These are phyloP conservation scores for Cryomyces antarcticus DNA, from an alignment of 495 filamentous ascomycete species.

Conservation along the genomic window DNA sequence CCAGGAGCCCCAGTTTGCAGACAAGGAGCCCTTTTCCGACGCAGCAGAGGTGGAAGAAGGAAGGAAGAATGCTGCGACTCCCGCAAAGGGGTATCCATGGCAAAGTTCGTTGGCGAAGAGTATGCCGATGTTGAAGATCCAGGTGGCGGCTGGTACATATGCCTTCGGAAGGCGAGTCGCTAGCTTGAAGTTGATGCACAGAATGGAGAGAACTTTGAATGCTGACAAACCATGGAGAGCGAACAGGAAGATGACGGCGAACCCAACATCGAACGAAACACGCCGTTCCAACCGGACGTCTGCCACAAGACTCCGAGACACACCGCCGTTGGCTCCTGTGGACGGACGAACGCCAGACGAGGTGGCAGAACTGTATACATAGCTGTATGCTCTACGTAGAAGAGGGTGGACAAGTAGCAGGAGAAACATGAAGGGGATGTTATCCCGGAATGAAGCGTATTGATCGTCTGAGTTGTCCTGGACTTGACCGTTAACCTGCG, in stretches of 20 bases:
- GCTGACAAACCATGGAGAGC: slow-evolving; percentile 72
- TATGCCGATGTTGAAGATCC: slow-evolving; percentile 76
- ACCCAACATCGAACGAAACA: slow-evolving; percentile 65
- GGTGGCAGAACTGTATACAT: slow-evolving; percentile 11
- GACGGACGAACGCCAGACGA: slow-evolving; percentile 9
- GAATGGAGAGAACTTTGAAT: slow-evolving; percentile 58
- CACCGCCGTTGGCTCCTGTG: slow-evolving; percentile 3
- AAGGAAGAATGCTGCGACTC: slow-evolving; percentile 33
- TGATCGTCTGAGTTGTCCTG: slow-evolving; percentile 83
- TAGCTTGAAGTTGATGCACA: slow-evolving; percentile 65
- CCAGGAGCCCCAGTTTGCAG: slow-evolving; percentile 38
- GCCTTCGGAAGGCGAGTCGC: slow-evolving; percentile 44
- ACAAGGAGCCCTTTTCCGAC: slow-evolving; percentile 18
- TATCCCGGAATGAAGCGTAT: slow-evolving; percentile 69
- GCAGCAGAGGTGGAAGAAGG: slow-evolving; percentile 16
- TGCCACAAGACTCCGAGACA: slow-evolving; percentile 16
- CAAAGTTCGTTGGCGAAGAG: slow-evolving; percentile 82
- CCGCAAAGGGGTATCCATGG: slow-evolving; percentile 50
- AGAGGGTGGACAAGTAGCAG: slow-evolving; percentile 61
- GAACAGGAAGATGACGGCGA: slow-evolving; percentile 57
- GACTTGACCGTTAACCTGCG: not conserved
- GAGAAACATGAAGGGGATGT: slow-evolving; percentile 57
- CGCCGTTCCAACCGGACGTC: slow-evolving; percentile 53
- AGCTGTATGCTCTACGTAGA: slow-evolving; percentile 49
- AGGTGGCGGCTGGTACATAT: slow-evolving; percentile 57